Evolutionary conservation across 768 basidiomycete species (phyloP), one percentile per base, ranked within the genome.

Genomic region (Hericium rajendrae): DNA sequence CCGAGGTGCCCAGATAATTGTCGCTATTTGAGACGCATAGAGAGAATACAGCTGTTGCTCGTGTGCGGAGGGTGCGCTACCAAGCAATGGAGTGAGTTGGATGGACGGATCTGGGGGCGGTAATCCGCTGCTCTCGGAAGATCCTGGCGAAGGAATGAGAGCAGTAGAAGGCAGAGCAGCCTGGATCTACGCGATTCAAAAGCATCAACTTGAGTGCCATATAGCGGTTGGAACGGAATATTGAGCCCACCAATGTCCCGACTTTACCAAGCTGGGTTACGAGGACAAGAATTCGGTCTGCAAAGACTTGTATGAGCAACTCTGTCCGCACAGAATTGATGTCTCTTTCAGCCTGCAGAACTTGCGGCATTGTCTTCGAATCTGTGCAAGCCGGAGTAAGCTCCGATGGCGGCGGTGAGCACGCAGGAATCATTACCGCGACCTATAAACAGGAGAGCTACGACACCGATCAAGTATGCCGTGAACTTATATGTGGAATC

Each of bases 181-280:
- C 77, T 94, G 90, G 52, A 93, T 88, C 91, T 94, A 58, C 16
- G 32, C 32, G 32, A 32, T 32, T 32, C 28, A 2, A 32, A 32
- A 32, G 32, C 64, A 60, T 51, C 16, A 53, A 8, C 20, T 38
- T 51, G 16, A 37, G 57, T 68, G 48, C 64, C 55, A 11, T 32
- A 32, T 58, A 24, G 16, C 43, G 12, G 13, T 55, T 28, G 43
- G 48, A 43, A 20, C 4, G 38, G 9, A 59, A 43, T 38, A 26
- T 49, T 18, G 28, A 37, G 64, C 72, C 69, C 67, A 95, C 93
- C 73, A 98, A 68, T 66, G 78, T 84, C 56, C 94, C 94, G 12
- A 95, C 86, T 80, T 93, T 94, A 40, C 90, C 89, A 59, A 91
- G 68, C 70, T 98, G 94, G 1, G 92, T 94, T 54, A 97, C 77